These are phyloP conservation scores for Petunia hybrid DNA, from an alignment of 305 asterid genomes.

Conservation along the genomic window DNA sequence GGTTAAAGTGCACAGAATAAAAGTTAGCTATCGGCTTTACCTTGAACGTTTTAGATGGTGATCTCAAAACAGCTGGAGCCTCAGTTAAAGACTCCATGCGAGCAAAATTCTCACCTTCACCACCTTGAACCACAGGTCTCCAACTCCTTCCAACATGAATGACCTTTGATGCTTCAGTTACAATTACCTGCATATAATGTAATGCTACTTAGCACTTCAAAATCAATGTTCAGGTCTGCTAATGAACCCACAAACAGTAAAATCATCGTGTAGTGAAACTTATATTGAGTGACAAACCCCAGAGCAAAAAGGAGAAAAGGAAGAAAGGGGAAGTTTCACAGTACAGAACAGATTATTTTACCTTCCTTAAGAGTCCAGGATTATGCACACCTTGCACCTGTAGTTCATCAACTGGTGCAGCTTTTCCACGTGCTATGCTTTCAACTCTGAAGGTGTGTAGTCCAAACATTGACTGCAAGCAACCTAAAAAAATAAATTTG, in stretches of 20 bases:
- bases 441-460: conserved; percentile 71
- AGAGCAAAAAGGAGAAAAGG: conserved; percentile 4
- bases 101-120: conserved; percentile 52
- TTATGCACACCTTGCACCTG: conserved; percentile 70
- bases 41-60: conserved; percentile 63
- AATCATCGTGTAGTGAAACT: background rate
- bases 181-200: conserved; percentile 51
- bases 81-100: conserved; percentile 55
- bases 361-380: conserved; percentile 69
- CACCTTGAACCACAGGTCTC: conserved; percentile 47
- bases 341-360: conserved; percentile 31
- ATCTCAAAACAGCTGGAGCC: conserved; percentile 63
- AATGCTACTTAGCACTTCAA: conserved; percentile 16
- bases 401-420: conserved; percentile 77
- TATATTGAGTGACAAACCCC: background rate
- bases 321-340: conserved; percentile 12
- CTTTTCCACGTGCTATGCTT: conserved; percentile 66
- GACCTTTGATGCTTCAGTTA: conserved; percentile 65
- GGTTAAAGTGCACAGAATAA: background rate
- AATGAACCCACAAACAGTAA: conserved; percentile 7
- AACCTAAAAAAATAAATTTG: conserved; percentile 50
- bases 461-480: conserved; percentile 70
- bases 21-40: conserved; percentile 41
- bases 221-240: conserved; percentile 7
- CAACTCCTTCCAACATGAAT: conserved; percentile 49